These are phyloP conservation scores for Neoscytalidium dimidiatum DNA, from an alignment of 2,329 filamentous ascomycete genomes.

Conservation along the genomic window DNA sequence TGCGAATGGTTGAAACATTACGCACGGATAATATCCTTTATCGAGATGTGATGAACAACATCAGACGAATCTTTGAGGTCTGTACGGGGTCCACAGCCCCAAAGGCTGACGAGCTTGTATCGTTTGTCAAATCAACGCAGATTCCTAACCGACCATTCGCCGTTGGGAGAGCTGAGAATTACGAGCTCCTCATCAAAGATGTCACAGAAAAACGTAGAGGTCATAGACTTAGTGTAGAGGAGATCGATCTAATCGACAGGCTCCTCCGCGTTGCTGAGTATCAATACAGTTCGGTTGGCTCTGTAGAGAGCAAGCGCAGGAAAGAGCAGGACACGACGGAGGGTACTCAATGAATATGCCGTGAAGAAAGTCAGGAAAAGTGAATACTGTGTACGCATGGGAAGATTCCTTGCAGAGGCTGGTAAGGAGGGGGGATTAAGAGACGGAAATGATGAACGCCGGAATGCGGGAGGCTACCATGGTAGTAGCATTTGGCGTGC, in stretches of 20 bases:
- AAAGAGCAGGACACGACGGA: too few relatives aligned
- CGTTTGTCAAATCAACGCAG: neutral
- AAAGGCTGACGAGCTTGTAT: neutral
- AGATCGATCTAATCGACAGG: neutral
- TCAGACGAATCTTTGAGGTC: neutral
- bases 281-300: neutral
- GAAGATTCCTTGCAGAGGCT: neutral
- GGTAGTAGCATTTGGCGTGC: neutral
- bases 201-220: neutral
- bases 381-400: neutral
- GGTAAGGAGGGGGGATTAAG: neutral
- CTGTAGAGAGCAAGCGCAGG: neutral
- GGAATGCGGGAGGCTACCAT: conserved; percentile 1
- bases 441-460: neutral
- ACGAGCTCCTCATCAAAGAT: neutral
- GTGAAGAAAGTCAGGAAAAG: too few relatives aligned
- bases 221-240: neutral
- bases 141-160: neutral
- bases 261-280: neutral
- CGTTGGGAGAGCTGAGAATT: neutral
- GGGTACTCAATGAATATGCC: too few relatives aligned
- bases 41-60: neutral
- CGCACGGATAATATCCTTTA: neutral
- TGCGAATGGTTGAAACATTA: neutral
- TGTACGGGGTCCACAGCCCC: neutral